A percentile compares a stretch with the other conserved stretches of the same genome.
phyloP scores from a whole-genome alignment of 1,284 basidiomycete genomes.

The Chondrostereum purpureum region DNA sequence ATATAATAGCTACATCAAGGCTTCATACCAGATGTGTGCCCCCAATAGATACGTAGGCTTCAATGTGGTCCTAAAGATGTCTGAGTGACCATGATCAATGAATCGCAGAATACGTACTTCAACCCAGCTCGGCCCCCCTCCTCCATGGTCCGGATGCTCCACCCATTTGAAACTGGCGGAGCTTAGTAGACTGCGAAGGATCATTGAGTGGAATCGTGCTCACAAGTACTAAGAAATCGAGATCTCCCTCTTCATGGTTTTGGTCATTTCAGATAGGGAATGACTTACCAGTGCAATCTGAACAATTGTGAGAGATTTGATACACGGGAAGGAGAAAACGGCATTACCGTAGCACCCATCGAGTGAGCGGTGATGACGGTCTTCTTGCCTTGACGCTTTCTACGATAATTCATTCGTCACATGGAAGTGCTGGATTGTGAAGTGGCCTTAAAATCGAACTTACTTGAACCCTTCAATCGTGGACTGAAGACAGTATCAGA shows the following conservation, averaged over 20 bases:
- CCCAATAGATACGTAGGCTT: conserved; percentile 78
- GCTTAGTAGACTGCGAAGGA: not conserved
- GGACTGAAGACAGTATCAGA: conserved; percentile 14
- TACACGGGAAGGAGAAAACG: conserved; percentile 18
- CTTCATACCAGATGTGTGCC: conserved; percentile 77
- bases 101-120: conserved; percentile 47
- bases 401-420: conserved; percentile 21
- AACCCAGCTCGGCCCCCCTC: conserved; percentile 87
- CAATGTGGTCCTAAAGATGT: conserved; percentile 59
- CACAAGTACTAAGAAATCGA: conserved; percentile 70
- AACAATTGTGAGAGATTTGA: conserved; percentile 3
- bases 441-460: conserved; percentile 16
- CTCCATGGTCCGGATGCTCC: conserved; percentile 79
- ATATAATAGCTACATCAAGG: conserved; percentile 1
- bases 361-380: conserved; percentile 85
- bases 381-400: conserved; percentile 70
- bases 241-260: too few relatives aligned
- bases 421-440: too few relatives aligned
- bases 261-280: too few relatives aligned
- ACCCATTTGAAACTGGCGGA: conserved; percentile 88
- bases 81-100: conserved; percentile 5
- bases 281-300: conserved; percentile 52
- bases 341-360: conserved; percentile 81
- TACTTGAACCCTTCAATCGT: conserved; percentile 83
- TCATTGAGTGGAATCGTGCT: conserved; percentile 21